Base-by-base conservation (phyloP, 192 early-diverging fungal species). In the Lunasporangiospora selenospora region DNA sequence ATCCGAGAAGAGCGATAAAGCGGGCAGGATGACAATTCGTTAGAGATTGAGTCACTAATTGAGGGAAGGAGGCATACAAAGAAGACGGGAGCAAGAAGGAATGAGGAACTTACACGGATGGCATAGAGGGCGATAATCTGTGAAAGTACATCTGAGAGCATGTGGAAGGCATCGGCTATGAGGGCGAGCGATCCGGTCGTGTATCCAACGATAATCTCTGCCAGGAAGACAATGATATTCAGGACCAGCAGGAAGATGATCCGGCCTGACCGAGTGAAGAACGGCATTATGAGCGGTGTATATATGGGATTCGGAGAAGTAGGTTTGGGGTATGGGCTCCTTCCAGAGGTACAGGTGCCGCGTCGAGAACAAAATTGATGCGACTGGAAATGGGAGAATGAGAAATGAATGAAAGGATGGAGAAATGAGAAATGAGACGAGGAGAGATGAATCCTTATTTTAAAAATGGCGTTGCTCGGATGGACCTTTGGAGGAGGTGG, bases 131-230 rank as follows among this genome's bases (percentile, higher is more conserved):
- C 93, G 46, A 97, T 87, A 30, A 88, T 62, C 57, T 93, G 81
- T 42, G 86, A 83, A 13, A 94, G 65, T 6, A 94, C 79, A 78
- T 93, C 94, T 45, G 87, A 90, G 41, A 94, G 77, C 93, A 95
- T 95, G 76, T 97, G 95, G 84, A 93, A 97, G 19, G 90, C 89
- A 78, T 97, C 95, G 1, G 94, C 94, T 33, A 97, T 80, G 26
- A 97, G 83, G 1, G 94, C 89, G 33, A 97, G 79, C 19, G 93
- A 95, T 30, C 82, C 81, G 0, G 88, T 86, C 44, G 81, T 62
- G 58, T 91, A 89, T 6, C 95, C 95, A 41, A 91, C 82, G 3
- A 92, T 80, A 23, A 95, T 82, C 73, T 97, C 95, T 18, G 85
- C 75, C 30, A 97, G 54, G 62, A 95, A 95, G 78, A 94, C 87